Base-by-base conservation (phyloP, 768 basidiomycete species). In the Tulasnella sp. region DNA sequence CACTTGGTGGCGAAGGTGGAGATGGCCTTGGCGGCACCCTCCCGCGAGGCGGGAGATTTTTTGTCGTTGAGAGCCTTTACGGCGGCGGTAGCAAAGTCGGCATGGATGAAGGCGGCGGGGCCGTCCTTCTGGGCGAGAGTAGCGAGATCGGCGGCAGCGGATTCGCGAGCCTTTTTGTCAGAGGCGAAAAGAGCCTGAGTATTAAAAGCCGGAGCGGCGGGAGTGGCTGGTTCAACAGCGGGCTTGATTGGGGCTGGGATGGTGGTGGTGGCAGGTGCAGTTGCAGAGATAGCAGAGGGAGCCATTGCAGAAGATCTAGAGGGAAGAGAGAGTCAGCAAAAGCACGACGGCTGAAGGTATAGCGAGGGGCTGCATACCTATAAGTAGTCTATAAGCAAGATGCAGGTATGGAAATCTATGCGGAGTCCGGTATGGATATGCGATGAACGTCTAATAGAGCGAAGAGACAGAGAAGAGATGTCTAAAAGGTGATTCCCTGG, bases 61-160 rank as follows among this genome's bases (percentile, higher is more conserved):
- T 98, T 99, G 92, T 98, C 96, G 87, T 89, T 89, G 82, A 98
- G 92, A 77, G 95, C 96, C 89, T 93, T 94, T 86, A 95, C 84
- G 82, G 91, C 86, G 83, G 94, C 93, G 78, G 92, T 92, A 50
- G 87, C 87, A 87, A 97, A 93, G 82, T 89, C 92, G 82, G 91
- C 87, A 82, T 91, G 88, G 81, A 89, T 88, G 85, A 98, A 90
- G 86, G 91, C 92, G 81, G 91, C 87, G 82, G 94, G 93, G 85
- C 96, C 96, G 80, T 94, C 91, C 88, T 95, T 95, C 92, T 95
- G 91, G 83, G 91, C 92, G 85, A 90, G 87, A 81, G 92, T 90
- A 83, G 91, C 93, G 83, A 98, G 89, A 50, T 89, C 86, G 83
- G 90, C 87, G 81, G 91, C 93, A 50, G 95, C 92, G 80, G 92